Conservation (phyloP, 73 alveolate species). For the Paramecium pentaurelia region DNA sequence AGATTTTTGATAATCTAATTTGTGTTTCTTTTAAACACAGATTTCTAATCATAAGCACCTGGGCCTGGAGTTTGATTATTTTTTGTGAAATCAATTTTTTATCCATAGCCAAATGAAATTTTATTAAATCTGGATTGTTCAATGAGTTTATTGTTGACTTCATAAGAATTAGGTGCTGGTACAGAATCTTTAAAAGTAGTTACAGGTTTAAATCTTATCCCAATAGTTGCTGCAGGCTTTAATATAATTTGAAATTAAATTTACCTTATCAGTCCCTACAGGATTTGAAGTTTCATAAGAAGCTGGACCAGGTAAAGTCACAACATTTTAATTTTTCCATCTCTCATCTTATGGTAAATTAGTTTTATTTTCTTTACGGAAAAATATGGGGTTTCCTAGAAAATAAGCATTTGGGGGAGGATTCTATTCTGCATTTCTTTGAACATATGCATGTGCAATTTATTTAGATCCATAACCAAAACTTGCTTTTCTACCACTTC, state of each 20-base stretch:
- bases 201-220: background rate
- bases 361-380: background rate
- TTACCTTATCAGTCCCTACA: background rate
- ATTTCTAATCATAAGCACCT: background rate
- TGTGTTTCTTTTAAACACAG: background rate
- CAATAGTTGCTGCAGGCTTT: conserved; percentile 12
- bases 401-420: conserved; percentile 34
- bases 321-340: background rate
- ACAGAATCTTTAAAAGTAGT: background rate
- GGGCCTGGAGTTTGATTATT: conserved; percentile 30
- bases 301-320: background rate
- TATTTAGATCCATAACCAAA: conserved; percentile 40
- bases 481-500: background rate
- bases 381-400: background rate
- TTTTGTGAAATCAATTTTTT: background rate
- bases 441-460: background rate
- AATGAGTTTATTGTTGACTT: background rate
- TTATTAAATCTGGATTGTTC: conserved; percentile 9
- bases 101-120: conserved; percentile 22
- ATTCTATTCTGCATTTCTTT: conserved; percentile 44
- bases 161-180: conserved; percentile 40
- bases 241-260: background rate
- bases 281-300: background rate
- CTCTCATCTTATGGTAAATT: background rate
- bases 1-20: background rate